Evolutionary conservation across 768 basidiomycete species (phyloP).

Genomic region (Tricholoma furcatifolium): DNA sequence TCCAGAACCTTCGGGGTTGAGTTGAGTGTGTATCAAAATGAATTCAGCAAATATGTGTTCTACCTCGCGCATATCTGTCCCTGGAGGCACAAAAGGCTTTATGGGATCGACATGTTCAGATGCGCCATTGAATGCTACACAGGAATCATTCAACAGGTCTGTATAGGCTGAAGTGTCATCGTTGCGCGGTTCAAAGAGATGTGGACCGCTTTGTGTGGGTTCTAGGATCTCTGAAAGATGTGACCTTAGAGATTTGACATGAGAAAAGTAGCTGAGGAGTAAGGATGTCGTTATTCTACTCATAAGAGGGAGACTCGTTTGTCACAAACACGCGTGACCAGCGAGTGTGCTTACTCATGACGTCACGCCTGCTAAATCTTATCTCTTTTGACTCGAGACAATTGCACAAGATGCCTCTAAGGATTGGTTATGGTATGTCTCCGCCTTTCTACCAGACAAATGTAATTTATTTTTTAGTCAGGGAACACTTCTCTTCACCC

Average conservation of each 20-base stretch:
- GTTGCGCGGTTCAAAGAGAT: slow-evolving; percentile 14
- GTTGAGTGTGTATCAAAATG: not conserved
- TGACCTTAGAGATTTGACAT: slow-evolving; percentile 34
- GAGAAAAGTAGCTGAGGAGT: slow-evolving; percentile 42
- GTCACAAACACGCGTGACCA: slow-evolving; percentile 16
- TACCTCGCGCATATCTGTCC: slow-evolving; percentile 57
- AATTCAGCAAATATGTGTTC: not conserved
- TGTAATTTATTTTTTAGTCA: slow-evolving; percentile 39
- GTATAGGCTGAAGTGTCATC: slow-evolving; percentile 28
- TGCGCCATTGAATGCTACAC: slow-evolving; percentile 37
- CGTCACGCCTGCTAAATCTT: not conserved
- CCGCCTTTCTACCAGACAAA: not conserved
- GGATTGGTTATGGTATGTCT: slow-evolving; percentile 46
- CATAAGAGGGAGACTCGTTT: not conserved
- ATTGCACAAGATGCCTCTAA: slow-evolving; percentile 31
- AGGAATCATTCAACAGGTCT: slow-evolving; percentile 42
- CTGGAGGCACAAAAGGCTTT: slow-evolving; percentile 30
- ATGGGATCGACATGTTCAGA: slow-evolving; percentile 5
- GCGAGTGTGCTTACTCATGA: not conserved
- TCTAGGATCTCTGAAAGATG: slow-evolving; percentile 41
- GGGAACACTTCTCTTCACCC: slow-evolving; percentile 91
- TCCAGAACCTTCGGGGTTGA: slow-evolving; percentile 51
- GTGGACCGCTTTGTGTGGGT: not conserved
- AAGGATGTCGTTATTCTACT: slow-evolving; percentile 24
- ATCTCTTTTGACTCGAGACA: slow-evolving; percentile 9